These are phyloP conservation scores for Martiniozyma asiatica DNA, from an alignment of 1,139 yeast species.

Conservation along the genomic window DNA sequence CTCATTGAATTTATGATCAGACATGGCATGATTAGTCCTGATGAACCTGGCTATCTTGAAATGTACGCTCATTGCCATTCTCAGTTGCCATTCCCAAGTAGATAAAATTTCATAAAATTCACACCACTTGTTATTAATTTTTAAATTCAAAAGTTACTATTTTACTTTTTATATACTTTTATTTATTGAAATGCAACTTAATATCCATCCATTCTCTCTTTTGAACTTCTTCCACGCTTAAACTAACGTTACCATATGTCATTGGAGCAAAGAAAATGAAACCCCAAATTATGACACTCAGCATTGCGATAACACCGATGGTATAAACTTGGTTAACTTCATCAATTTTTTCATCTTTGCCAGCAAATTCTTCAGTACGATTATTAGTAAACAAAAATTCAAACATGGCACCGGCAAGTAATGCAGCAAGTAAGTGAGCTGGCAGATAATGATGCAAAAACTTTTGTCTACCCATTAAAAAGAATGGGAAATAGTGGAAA, in stretches of 20 bases:
- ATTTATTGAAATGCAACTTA: slow-evolving; percentile 71
- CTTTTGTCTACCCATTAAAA: slow-evolving; percentile 83
- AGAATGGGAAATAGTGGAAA: slow-evolving; percentile 84
- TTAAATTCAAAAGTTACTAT: too few species aligned
- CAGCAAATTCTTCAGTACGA: slow-evolving; percentile 18
- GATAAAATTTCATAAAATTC: too few species aligned
- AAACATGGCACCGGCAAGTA: slow-evolving; percentile 69
- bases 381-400: slow-evolving; percentile 70
- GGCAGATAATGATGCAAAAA: slow-evolving; percentile 94
- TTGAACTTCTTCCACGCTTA: slow-evolving; percentile 52
- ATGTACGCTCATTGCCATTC: slow-evolving; percentile 55
- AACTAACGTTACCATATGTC: slow-evolving; percentile 66
- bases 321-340: slow-evolving; percentile 17
- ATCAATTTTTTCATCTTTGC: slow-evolving; percentile 19
- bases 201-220: slow-evolving; percentile 77
- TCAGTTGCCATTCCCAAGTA: slow-evolving; percentile 54
- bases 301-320: slow-evolving; percentile 27
- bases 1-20: slow-evolving; percentile 75
- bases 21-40: slow-evolving; percentile 40
- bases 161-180: too few species aligned
- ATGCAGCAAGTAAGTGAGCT: slow-evolving; percentile 83
- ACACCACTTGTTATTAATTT: too few species aligned
- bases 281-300: slow-evolving; percentile 42
- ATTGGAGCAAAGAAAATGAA: slow-evolving; percentile 73
- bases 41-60: slow-evolving; percentile 51